Base-by-base conservation (phyloP, 2,329 filamentous ascomycete genomes). In the Pseudocercospora ulei region DNA sequence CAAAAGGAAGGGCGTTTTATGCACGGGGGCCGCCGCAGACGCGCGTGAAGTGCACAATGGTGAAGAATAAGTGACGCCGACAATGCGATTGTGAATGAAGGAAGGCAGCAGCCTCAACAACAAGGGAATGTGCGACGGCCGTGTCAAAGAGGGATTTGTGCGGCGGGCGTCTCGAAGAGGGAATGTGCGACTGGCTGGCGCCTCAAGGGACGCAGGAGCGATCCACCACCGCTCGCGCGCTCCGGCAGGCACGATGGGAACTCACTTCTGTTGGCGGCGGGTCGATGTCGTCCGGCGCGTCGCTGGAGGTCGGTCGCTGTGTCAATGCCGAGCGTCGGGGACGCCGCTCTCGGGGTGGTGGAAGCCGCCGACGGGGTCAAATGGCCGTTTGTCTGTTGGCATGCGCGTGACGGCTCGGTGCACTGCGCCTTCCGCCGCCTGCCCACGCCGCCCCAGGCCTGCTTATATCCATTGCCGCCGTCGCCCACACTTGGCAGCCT, bases 61-160 rank as follows among this genome's bases (percentile, higher is more conserved):
- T 27, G 8, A 20, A 14, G 27, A 34, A 35, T 14, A 26, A 46
- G 34, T 37, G 43, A 43, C 39, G 39, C 39, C 31, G 33, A 43
- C 40, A 43, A 43, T 43, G 35, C 41, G 26, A 27, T 29, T 30
- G 43, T 46, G 40, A 46, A 43, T 43, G 29, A 41, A 44, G 26
- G 23, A 38, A 3, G 30, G 25, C 12, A 19, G 24, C 25, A 37
- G 18, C 31, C 31, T 29, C 29, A 34, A 31, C 24, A 23, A 22
- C 17, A 33, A 31, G 23, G 31, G 20, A 20, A 37, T 16, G 33
- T 35, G n/a, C n/a, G n/a, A n/a, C n/a, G n/a, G n/a, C n/a, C n/a
- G n/a, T n/a, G n/a, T n/a, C n/a, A n/a, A n/a, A n/a, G n/a, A n/a
- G n/a, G n/a, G n/a, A n/a, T n/a, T n/a, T n/a, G n/a, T n/a, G n/a